Evolutionary conservation across 2,329 filamentous ascomycete genomes (phyloP), one percentile per base, ranked within the genome.

Genomic region (Fusarium sublunatum): DNA sequence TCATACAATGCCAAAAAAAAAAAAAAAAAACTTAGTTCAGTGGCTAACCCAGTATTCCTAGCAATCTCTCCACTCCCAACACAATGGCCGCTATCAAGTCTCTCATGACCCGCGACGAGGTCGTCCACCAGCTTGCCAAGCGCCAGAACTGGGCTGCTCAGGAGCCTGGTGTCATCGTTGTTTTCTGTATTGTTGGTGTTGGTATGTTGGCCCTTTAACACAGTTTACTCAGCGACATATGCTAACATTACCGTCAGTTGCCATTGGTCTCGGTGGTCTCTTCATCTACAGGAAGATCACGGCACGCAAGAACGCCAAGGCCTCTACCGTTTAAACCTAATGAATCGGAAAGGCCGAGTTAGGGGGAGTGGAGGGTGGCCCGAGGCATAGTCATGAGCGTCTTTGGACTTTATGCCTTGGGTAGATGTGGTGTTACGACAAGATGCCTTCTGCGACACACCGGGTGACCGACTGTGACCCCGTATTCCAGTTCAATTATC

Each of bases 71-170:
- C 58, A 68, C 61, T 67, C 54, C 59, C 58, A 65, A 71, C 73
- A 76, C 69, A 75, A 80, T 80, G 78, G 76, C 77, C 68, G 76
- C 74, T 70, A 77, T 80, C 69, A 72, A 74, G 69, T 67, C 74
- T 54, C 61, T 79, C 61, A 74, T 75, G 61, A 68, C 70, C 70
- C 78, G 77, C 69, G 74, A 77, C 68, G 67, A 71, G 55, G 75
- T 73, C 67, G 65, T 76, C 44, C 63, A 73, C 73, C 73, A 77
- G 69, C 71, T 80, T 42, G 70, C 66, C 65, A 79, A 78, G 76
- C 78, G 78, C 58, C 55, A 74, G 61, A 80, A 74, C 75, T 81
- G 77, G 76, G 70, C 78, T 47, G 55, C 71, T 28, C 61, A 68
- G 53, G 74, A 81, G 49, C 70, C 72, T 47, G 78, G 78, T 69